These are phyloP conservation scores for Penicillium flavigenum DNA, from an alignment of 495 filamentous ascomycete species.

Conservation along the genomic window DNA sequence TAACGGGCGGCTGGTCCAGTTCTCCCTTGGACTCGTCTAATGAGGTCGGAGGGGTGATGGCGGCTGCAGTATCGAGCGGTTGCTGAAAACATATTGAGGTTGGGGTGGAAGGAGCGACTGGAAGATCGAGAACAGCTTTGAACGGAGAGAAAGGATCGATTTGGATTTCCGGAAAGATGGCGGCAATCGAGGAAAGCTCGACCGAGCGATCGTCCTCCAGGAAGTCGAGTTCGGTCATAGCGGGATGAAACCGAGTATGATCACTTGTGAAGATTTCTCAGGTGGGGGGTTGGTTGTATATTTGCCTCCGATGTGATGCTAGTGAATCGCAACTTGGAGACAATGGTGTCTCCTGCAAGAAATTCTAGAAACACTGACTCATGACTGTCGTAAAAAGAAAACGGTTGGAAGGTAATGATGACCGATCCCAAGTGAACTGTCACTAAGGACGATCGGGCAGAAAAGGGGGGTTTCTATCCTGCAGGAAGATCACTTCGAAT, in stretches of 20 bases:
- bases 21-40: conserved; percentile 36
- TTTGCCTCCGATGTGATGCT: neutral
- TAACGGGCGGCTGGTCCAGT: conserved; percentile 15
- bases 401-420: neutral
- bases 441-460: conserved; percentile 21
- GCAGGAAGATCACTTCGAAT: conserved; percentile 14
- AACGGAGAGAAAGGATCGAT: conserved; percentile 56
- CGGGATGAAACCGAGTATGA: neutral
- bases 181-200: conserved; percentile 78
- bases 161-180: conserved; percentile 86
- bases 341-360: conserved; percentile 1
- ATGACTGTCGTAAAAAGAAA: conserved; percentile 1
- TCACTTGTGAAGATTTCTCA: conserved; percentile 4
- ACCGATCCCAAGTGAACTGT: conserved; percentile 8
- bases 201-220: conserved; percentile 66
- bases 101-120: conserved; percentile 66
- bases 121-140: conserved; percentile 67
- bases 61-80: conserved; percentile 40
- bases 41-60: conserved; percentile 50
- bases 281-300: neutral
- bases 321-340: neutral
- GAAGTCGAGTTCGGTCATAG: conserved; percentile 33
- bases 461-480: conserved; percentile 16
- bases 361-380: neutral
- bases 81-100: conserved; percentile 69